Conservation (phyloP, 2,329 filamentous ascomycete genomes). For the Colletotrichum echinochloae region DNA sequence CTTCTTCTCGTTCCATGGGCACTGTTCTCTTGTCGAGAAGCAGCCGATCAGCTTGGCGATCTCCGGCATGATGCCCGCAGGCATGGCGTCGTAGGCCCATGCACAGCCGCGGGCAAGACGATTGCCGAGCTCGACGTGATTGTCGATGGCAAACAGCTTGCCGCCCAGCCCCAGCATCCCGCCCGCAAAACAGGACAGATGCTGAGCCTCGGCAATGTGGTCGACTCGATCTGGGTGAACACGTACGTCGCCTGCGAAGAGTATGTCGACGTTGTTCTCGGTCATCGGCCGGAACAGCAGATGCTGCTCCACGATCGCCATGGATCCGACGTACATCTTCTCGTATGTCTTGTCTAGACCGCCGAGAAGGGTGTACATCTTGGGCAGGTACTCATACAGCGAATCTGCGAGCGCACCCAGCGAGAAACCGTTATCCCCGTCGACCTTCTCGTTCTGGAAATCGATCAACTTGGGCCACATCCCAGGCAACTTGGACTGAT, state of each 20-base stretch:
- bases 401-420: slow-evolving; percentile 57
- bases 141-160: slow-evolving; percentile 54
- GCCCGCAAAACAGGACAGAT: slow-evolving; percentile 64
- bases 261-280: slow-evolving; percentile 69
- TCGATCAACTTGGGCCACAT: slow-evolving; percentile 78
- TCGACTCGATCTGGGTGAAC: slow-evolving; percentile 39
- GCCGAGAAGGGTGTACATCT: slow-evolving; percentile 67
- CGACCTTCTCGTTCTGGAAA: slow-evolving; percentile 61
- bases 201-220: slow-evolving; percentile 53
- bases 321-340: slow-evolving; percentile 66
- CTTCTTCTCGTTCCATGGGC: slow-evolving; percentile 56
- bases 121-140: slow-evolving; percentile 57
- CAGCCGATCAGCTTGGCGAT: slow-evolving; percentile 58
- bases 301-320: slow-evolving; percentile 66
- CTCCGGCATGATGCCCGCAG: slow-evolving; percentile 66
- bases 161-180: slow-evolving; percentile 63
- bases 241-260: slow-evolving; percentile 61
- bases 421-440: slow-evolving; percentile 46
- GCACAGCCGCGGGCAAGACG: slow-evolving; percentile 64
- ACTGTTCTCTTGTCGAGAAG: slow-evolving; percentile 53
- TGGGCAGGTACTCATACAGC: slow-evolving; percentile 56
- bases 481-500: slow-evolving; percentile 74
- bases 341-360: slow-evolving; percentile 66
- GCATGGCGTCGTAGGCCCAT: slow-evolving; percentile 62
- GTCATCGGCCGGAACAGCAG: slow-evolving; percentile 74